phyloP scores from a whole-genome alignment of 164 flowering plant genomes.

The Piper longum region DNA sequence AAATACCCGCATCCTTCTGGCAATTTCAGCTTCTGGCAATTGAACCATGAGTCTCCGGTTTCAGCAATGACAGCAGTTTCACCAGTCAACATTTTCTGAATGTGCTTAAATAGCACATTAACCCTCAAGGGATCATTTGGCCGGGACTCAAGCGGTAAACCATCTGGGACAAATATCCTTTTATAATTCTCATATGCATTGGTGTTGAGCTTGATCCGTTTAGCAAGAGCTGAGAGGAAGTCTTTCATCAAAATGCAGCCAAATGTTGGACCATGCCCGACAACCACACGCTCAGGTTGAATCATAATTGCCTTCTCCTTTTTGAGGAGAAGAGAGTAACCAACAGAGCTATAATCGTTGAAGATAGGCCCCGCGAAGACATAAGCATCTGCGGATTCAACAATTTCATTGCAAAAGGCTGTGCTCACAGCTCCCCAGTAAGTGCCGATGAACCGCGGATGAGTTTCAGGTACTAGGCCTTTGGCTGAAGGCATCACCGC shows the following conservation, averaged over 20 bases:
- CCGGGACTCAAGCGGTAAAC: constrained; percentile 30
- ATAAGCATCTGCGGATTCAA: constrained; percentile 35
- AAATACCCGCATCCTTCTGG: constrained; percentile 73
- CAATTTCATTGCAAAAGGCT: constrained; percentile 24
- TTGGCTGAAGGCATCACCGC: constrained; percentile 31
- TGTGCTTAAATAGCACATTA: constrained; percentile 67
- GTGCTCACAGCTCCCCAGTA: constrained; percentile 35
- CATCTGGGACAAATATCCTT: constrained; percentile 61
- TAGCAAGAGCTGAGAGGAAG: constrained; percentile 17
- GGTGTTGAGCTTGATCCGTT: constrained; percentile 25
- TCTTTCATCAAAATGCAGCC: constrained; percentile 30
- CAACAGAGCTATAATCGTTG: constrained; percentile 75
- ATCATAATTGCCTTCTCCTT: constrained; percentile 29
- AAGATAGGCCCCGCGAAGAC: constrained; percentile 62
- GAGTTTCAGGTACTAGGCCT: constrained; percentile 28
- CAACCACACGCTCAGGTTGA: constrained; percentile 26
- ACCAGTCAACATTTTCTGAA: constrained; percentile 56
- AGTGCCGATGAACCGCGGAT: constrained; percentile 22
- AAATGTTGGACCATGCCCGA: constrained; percentile 25
- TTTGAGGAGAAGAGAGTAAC: constrained; percentile 20
- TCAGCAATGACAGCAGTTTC: constrained; percentile 73
- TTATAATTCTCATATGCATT: constrained; percentile 59
- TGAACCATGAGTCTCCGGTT: constrained; percentile 89
- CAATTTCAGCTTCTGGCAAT: constrained; percentile 71
- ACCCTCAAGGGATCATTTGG: constrained; percentile 64